phyloP scores from a whole-genome alignment of 805 yeast genomes.

The Candida nitratophila region DNA sequence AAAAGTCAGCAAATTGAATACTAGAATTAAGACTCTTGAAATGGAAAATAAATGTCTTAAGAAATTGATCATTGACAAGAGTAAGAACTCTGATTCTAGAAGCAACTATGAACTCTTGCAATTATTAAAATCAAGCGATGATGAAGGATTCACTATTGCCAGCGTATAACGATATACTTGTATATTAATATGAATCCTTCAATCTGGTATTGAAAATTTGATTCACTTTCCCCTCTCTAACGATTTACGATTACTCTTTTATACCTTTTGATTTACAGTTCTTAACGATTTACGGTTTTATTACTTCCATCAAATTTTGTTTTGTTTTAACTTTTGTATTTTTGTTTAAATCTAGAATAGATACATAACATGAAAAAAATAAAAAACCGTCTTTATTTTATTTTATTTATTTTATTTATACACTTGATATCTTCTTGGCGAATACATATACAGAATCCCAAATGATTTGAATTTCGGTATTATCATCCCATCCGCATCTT shows the following conservation, averaged over 20 bases:
- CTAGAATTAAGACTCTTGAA: constrained; percentile 44
- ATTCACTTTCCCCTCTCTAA: too few relatives aligned
- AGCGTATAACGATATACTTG: neutral
- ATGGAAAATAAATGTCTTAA: constrained; percentile 57
- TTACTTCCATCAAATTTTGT: too few relatives aligned
- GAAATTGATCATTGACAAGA: constrained; percentile 45
- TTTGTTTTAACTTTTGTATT: too few relatives aligned
- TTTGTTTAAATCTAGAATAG: too few relatives aligned
- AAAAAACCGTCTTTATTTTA: too few relatives aligned
- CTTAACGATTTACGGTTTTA: too few relatives aligned
- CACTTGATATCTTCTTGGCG: neutral
- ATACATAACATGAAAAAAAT: too few relatives aligned
- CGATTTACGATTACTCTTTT: too few relatives aligned
- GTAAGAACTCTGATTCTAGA: constrained; percentile 1
- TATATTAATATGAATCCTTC: too few relatives aligned
- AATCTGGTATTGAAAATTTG: too few relatives aligned
- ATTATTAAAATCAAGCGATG: constrained; percentile 1
- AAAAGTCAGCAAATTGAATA: constrained; percentile 36
- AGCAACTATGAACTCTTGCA: constrained; percentile 6
- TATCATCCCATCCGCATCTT: constrained; percentile 38
- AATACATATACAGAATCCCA: constrained; percentile 30
- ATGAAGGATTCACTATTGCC: constrained; percentile 3
- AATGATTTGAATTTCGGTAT: constrained; percentile 34
- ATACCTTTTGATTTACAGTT: too few relatives aligned
- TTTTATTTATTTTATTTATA: too few relatives aligned